Evolutionary conservation across 805 yeast genomes (phyloP), one percentile per base, ranked within the genome.

Genomic region (Teunomyces funiuensis): DNA sequence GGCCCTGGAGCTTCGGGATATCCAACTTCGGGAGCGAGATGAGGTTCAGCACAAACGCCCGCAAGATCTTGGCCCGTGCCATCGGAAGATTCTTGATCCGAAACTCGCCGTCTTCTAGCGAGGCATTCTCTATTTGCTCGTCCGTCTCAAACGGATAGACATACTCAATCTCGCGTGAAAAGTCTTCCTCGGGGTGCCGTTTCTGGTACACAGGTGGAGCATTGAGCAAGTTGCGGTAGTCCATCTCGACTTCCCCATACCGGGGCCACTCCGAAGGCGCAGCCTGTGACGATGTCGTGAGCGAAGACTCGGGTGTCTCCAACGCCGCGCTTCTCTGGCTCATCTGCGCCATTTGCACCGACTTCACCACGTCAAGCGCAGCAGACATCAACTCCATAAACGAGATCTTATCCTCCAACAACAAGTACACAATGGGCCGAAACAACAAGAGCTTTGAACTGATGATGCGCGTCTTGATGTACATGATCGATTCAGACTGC

Each of bases 401-500:
- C 17, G 51, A 47, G 13, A 66, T 54, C 36, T 54, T 55, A 37
- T 60, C 70, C 39, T 60, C 60, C 13, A 65, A 42, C 5, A 66
- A 42, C 17, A 66, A 47, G 40, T 66, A 67, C 5, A 60, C 47
- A 11, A 68, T 47, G 1, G 74, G 73, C 10, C 73, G 49, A 46
- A 63, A 56, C 19, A 69, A 43, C 6, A 58, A 37, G 39, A 69
- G 42, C 37, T 65, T 65, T 17, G 71, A 65, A 3, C 55, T 39
- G 4, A 67, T 36, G 11, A 69, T 57, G 22, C 74, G 46, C 2
- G 72, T 64, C 40, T 68, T 67, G 36, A 66, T 65, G 49, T 54
- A 67, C 59, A 67, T 66, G 18, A 68, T 56, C 2, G 63, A 49
- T 42, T 67, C 73, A 2, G 66, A 61, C 42, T 66, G 71, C 3